Evolutionary conservation across 2,329 filamentous ascomycete genomes (phyloP), one percentile per base, ranked within the genome.

Genomic region (Lasiodiplodia theobromae): DNA sequence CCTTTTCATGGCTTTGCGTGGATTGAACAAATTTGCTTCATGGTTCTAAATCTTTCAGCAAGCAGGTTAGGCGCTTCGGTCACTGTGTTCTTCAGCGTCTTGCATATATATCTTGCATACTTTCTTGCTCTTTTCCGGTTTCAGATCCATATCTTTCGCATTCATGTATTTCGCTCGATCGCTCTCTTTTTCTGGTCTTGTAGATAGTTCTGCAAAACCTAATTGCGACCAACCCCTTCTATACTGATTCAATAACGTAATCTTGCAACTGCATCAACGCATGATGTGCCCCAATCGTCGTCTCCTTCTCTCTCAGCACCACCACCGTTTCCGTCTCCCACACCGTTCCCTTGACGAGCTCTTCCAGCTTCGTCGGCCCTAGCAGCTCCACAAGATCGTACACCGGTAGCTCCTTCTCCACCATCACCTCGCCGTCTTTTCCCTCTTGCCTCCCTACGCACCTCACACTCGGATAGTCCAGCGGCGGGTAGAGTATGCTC

Each of bases 331-430:
- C 73, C 3, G 47, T 67, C 47, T 73, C 72, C 44, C 75, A 76
- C 49, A 70, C 69, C 57, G 74, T 75, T 0, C 70, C 72, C 23
- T 49, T 44, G 3, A 78, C 67, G 69, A 80, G 58, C 47, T 73
- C 70, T 21, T 60, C 51, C 6, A 74, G 63, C 51, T 69, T 74
- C 18, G 78, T 75, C 49, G 74, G 72, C 2, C 78, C 77, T 10
- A 80, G 69, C 65, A 80, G 49, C 67, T 80, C 78, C 12, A 34
- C 54, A 56, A 80, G 68, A 68, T 77, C 77, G 66, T 80, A 80
- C 68, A 80, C 71, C 2, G 77, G 70, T 4, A 80, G 72, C 60
- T 74, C 73, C 10, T 62, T 70, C 8, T 76, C 77, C 53, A 74
- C 47, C 14, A 28, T 5, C 10, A 12, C 40, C 25, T 49, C 40